Percentiles rank a stretch among this genome's conserved stretches.
phyloP scores from a whole-genome alignment of 306 rosid species.

The Acacia melanoxylon region DNA sequence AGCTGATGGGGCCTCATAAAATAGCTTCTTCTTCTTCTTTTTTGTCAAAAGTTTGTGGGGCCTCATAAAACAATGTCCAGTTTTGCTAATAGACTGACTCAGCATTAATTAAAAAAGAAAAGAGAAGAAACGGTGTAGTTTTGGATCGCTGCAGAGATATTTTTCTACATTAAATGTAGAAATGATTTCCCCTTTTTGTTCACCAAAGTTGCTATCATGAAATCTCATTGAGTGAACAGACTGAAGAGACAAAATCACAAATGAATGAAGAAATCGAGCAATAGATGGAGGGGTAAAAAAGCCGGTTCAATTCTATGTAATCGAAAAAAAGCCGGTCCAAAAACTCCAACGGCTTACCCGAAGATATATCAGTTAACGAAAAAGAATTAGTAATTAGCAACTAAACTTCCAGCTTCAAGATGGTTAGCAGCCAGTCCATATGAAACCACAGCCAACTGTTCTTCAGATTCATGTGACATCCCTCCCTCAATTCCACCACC shows the following conservation, averaged over 20 bases:
- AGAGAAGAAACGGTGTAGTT: too few relatives aligned
- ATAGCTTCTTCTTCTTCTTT: too few relatives aligned
- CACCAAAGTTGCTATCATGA: background rate
- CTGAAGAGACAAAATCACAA: slow-evolving; percentile 9
- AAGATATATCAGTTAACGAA: background rate
- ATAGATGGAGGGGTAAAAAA: background rate
- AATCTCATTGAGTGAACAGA: background rate
- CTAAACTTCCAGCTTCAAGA: slow-evolving; percentile 34
- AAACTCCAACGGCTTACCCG: slow-evolving; percentile 16
- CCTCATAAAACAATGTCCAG: too few relatives aligned
- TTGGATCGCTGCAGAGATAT: too few relatives aligned
- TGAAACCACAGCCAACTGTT: slow-evolving; percentile 45
- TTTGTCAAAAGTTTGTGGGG: too few relatives aligned
- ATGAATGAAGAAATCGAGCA: slow-evolving; percentile 17
- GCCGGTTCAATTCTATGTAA: background rate
- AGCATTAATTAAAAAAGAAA: too few relatives aligned
- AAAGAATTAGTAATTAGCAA: slow-evolving; percentile 31
- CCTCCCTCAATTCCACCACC: slow-evolving; percentile 20
- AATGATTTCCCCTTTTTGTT: too few relatives aligned
- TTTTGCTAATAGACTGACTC: too few relatives aligned
- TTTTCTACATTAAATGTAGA: too few relatives aligned
- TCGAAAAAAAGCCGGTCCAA: background rate
- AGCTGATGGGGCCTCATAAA: too few relatives aligned
- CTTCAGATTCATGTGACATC: slow-evolving; percentile 32
- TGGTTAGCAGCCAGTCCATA: slow-evolving; percentile 42